Conservation (phyloP, 163 green algal species). For the Scenedesmus sp. region DNA sequence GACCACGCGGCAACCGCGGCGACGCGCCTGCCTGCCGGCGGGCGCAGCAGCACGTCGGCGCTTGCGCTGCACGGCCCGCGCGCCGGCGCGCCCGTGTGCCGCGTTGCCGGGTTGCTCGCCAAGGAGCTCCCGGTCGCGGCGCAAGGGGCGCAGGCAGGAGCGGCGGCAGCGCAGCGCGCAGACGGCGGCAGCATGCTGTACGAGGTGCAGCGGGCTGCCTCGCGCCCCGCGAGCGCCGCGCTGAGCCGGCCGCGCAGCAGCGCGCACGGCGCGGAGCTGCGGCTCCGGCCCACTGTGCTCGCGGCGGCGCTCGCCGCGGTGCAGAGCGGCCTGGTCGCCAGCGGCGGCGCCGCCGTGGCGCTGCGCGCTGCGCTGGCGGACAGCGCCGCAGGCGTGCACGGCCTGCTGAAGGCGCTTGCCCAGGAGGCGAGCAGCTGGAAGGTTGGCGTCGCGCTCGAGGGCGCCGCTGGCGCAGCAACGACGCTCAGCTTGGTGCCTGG, state of each 20-base stretch:
- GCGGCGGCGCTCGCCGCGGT: background rate
- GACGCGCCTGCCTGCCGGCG: slow-evolving; percentile 1
- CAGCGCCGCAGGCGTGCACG: background rate
- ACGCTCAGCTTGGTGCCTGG: background rate
- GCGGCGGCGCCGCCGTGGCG: background rate
- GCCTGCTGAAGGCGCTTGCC: slow-evolving; percentile 9
- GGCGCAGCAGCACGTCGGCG: slow-evolving; percentile 36
- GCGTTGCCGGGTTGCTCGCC: background rate
- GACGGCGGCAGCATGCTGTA: slow-evolving; percentile 38
- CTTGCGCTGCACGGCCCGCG: background rate
- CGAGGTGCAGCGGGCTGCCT: slow-evolving; percentile 3
- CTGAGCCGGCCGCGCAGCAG: background rate
- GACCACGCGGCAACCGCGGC: background rate
- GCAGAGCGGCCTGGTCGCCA: background rate
- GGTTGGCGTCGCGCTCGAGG: background rate
- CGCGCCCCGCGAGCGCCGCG: background rate
- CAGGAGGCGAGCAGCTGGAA: slow-evolving; percentile 29
- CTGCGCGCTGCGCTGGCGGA: background rate
- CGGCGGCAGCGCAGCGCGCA: background rate
- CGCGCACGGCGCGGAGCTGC: too few relatives aligned
- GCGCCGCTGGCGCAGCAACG: background rate
- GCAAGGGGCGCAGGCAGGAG: background rate
- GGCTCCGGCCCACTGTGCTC: too few relatives aligned
- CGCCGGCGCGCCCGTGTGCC: background rate
- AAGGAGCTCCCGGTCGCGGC: slow-evolving; percentile 1